Evolutionary conservation across 2,329 filamentous ascomycete genomes (phyloP), one percentile per base, ranked within the genome.

Genomic region (Arthrobotrys musiformis): DNA sequence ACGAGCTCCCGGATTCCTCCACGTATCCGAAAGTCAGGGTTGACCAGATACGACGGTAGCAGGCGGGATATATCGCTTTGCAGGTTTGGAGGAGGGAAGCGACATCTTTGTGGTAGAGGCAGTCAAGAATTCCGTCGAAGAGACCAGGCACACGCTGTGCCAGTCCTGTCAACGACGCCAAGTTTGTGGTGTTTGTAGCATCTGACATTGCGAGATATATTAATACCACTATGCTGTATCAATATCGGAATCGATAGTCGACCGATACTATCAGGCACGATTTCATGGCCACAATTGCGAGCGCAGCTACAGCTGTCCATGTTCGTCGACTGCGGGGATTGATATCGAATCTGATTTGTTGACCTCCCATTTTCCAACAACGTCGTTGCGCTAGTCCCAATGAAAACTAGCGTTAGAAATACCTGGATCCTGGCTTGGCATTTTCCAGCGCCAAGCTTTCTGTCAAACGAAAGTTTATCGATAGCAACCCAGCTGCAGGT

Each of bases 1-100:
- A n/a, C n/a, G n/a, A n/a, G n/a, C n/a, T n/a, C n/a, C n/a, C n/a
- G n/a, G n/a, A n/a, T n/a, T n/a, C n/a, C n/a, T n/a, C n/a, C 54
- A n/a, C 33, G 17, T 17, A 11, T 9, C 42, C 13, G 4, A 62
- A 28, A 30, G 17, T n/a, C 13, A 62, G 11, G 15, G 6, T 46
- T 11, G 58, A 62, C 58, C 58, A 62, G 15, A 62, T 13, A 2
- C 19, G 58, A 15, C 58, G 58, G 35, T 42, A 62, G 15, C 35
- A 62, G 1, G 42, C 58, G 1, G 37, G 17, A 11, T 44, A 26
- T 3, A 62, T 22, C 2, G 37, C 15, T 19, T 62, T 62, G 37
- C 58, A 44, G 7, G 58, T 62, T 13, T 6, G 4, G 35, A 62
- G 37, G 22, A 62, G 58, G 4, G 35, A 7, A n/a, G 11, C 13